phyloP scores from a whole-genome alignment of 2,329 filamentous ascomycete genomes.

The Colletotrichum musae region DNA sequence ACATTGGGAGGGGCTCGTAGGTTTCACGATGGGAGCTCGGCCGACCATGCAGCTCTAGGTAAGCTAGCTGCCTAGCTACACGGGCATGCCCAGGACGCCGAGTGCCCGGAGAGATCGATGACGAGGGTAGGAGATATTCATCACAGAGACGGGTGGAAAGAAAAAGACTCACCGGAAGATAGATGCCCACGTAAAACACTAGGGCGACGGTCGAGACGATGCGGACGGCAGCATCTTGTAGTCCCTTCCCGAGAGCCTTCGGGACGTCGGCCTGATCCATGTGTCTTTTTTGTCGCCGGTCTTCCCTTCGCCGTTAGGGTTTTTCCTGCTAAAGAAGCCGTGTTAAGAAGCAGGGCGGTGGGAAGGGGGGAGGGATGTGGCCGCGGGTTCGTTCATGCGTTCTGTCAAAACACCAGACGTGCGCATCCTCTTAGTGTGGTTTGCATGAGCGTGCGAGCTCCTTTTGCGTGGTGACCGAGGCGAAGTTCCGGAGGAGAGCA shows the following conservation, averaged over 20 bases:
- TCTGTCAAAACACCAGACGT: conserved; percentile 35
- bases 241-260: not conserved
- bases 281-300: not conserved
- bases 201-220: conserved; percentile 17
- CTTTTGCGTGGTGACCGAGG: not conserved
- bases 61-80: not conserved
- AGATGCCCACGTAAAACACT: conserved; percentile 27
- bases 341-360: conserved; percentile 9
- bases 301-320: not conserved
- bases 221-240: conserved; percentile 1
- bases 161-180: conserved; percentile 23
- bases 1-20: conserved; percentile 50
- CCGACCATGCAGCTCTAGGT: conserved; percentile 19
- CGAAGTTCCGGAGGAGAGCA: too few relatives aligned
- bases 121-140: not conserved
- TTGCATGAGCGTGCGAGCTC: conserved; percentile 4
- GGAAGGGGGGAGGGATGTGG: not conserved
- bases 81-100: conserved; percentile 13
- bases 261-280: not conserved
- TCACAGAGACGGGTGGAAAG: too few relatives aligned
- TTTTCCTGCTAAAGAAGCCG: not conserved
- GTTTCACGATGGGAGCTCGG: conserved; percentile 46
- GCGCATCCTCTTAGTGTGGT: conserved; percentile 1
- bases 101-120: not conserved
- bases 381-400: conserved; percentile 30